Conservation (phyloP, 768 basidiomycete species). For the Calocera viscosa region DNA sequence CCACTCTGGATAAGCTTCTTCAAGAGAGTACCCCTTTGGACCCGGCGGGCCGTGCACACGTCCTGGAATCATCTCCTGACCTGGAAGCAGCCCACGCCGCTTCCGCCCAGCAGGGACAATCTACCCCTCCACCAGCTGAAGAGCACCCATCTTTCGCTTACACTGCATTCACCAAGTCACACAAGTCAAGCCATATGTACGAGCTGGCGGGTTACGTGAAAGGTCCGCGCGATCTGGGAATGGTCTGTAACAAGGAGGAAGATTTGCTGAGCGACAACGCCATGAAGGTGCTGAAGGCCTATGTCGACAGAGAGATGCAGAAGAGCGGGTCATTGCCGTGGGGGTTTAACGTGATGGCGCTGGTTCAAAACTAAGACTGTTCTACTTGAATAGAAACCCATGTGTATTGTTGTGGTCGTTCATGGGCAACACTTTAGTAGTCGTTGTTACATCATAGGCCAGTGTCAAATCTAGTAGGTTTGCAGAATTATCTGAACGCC, state of each 20-base stretch:
- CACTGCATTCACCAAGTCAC: background rate
- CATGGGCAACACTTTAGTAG: no score
- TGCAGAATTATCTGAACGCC: no score
- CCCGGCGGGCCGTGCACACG: background rate
- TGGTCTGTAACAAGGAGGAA: background rate
- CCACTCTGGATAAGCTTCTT: background rate
- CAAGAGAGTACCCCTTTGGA: background rate
- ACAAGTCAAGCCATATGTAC: background rate
- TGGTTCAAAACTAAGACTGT: background rate
- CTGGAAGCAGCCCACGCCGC: background rate
- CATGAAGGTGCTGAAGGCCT: background rate
- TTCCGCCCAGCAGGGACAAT: background rate
- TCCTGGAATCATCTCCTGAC: background rate
- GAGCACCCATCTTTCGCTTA: background rate
- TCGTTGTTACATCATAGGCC: no score
- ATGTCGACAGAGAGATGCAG: background rate
- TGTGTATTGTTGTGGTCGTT: no score
- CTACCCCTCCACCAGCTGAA: background rate
- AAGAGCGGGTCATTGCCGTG: background rate
- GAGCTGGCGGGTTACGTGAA: background rate
- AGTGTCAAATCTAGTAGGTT: no score
- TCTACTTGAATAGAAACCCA: no score
- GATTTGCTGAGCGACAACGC: background rate
- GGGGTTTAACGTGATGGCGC: background rate
- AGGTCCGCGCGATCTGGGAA: background rate